phyloP scores from a whole-genome alignment of 345 rosid species.

The Acer yangbiense region DNA sequence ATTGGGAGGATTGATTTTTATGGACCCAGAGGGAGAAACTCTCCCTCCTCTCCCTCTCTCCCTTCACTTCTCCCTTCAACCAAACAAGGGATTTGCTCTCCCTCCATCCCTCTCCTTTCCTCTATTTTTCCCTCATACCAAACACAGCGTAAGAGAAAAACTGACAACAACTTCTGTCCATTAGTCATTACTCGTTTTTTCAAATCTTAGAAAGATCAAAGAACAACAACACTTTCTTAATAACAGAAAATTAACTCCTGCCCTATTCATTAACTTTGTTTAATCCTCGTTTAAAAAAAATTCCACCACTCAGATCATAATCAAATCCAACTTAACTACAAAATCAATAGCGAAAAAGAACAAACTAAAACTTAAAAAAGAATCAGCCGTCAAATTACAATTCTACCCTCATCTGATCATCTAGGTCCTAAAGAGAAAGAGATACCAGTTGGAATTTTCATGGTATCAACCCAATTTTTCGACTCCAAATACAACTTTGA shows the following conservation, averaged over 20 bases:
- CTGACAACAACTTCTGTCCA: no score
- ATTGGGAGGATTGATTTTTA: no score
- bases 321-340: background rate
- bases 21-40: no score
- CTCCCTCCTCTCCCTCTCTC: no score
- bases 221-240: no score
- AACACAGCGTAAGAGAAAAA: no score
- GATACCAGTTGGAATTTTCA: constrained; percentile 50
- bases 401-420: constrained; percentile 24
- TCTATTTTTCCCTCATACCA: no score
- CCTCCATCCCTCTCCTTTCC: no score
- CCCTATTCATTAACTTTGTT: background rate
- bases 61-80: no score
- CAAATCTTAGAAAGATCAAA: no score
- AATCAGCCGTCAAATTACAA: background rate
- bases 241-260: background rate
- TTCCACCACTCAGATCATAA: background rate
- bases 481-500: constrained; percentile 70
- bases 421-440: constrained; percentile 66
- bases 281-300: background rate
- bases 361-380: background rate
- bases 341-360: background rate
- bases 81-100: no score
- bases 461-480: constrained; percentile 50
- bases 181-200: no score